These are phyloP conservation scores for Sphaerosporella brunnea DNA, from an alignment of 495 filamentous ascomycete genomes.

Conservation along the genomic window DNA sequence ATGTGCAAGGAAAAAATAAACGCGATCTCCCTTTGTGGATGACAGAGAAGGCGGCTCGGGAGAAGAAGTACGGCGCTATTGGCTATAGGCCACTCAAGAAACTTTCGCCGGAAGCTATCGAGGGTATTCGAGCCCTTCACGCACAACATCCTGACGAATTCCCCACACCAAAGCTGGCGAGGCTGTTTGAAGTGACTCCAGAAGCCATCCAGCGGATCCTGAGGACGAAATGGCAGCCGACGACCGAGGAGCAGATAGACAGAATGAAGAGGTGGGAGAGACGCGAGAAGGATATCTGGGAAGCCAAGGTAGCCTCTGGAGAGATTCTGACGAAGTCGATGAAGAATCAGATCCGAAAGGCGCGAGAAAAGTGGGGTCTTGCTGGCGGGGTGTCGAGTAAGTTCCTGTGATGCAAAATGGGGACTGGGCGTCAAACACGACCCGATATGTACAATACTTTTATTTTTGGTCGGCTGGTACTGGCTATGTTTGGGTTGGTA, in stretches of 20 bases:
- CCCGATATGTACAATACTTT: no score
- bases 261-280: constrained; percentile 58
- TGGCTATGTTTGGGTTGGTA: no score
- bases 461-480: no score
- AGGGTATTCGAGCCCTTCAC: constrained; percentile 68
- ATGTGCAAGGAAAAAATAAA: no score
- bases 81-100: constrained; percentile 70
- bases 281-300: constrained; percentile 40
- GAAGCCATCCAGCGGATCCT: constrained; percentile 78
- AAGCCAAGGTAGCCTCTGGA: constrained; percentile 25
- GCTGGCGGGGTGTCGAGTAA: no score
- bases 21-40: constrained; percentile 40
- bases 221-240: constrained; percentile 64
- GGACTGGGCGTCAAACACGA: no score
- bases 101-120: constrained; percentile 76
- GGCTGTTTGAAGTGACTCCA: constrained; percentile 65
- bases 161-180: constrained; percentile 53
- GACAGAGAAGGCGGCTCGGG: constrained; percentile 48
- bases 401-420: no score
- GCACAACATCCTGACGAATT: constrained; percentile 54
- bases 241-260: constrained; percentile 33
- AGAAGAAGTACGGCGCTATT: constrained; percentile 49
- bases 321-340: constrained; percentile 13
- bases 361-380: background rate
- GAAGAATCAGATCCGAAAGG: constrained; percentile 9